Evolutionary conservation across 495 filamentous ascomycete genomes (phyloP), one percentile per base, ranked within the genome.

Genomic region (Parathielavia hyrcaniae): DNA sequence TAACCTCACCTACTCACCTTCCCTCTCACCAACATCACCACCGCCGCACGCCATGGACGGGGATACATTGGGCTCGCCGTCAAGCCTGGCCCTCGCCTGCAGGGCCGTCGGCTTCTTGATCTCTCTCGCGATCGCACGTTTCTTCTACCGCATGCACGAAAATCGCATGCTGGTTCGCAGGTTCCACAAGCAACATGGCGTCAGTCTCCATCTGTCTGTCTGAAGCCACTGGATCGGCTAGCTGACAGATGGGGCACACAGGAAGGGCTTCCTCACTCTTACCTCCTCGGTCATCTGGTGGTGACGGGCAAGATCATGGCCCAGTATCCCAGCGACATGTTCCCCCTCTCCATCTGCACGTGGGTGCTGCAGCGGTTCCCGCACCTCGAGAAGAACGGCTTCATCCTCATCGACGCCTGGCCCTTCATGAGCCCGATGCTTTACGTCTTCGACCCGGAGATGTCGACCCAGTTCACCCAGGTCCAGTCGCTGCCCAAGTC

Each of bases 331-430:
- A 48, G 48, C 38, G 68, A 70, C 32, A 43, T 58, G 5, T n/a
- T 56, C 19, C 61, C 64, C n/a, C 57, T 61, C 5, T 61, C 50
- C 57, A 39, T 64, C 14, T 57, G 62, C 20, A 41, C 46, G n/a
- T 22, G 66, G 16, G 14, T 72, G 20, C 41, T 45, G 30, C 48
- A 55, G 43, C 47, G 63, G 53, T 70, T 62, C 50, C 68, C 69
- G 4, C 68, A 70, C 2, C 45, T 71, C 19, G 54, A 57, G 2
- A 51, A 50, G 5, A 14, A 62, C 23, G 65, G 69, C 19, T 48
- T 74, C 12, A 45, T 75, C 56, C 77, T 79, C 59, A 10, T 79
- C n/a, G 77, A 79, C 54, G 50, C 60, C 4, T 81, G 76, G 76
- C 78, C 77, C 10, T 64, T 77, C 11, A 56, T 55, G 17, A 52